These are phyloP conservation scores for Patellifolia procumbens DNA, from an alignment of 179 eudicot genomes.

Conservation along the genomic window DNA sequence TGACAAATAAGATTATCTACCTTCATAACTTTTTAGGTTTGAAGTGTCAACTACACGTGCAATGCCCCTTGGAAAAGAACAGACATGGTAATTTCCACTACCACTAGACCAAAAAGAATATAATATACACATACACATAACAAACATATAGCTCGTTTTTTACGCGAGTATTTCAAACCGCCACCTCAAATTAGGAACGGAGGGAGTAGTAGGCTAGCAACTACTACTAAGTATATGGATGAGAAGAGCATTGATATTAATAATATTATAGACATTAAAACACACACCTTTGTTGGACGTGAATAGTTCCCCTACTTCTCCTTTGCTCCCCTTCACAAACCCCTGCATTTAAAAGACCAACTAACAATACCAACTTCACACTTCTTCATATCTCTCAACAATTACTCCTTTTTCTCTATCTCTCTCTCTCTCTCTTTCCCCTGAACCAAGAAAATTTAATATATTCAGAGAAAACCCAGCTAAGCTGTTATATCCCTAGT, in stretches of 20 bases:
- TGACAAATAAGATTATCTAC: too few species aligned
- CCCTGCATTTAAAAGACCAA: constrained; percentile 35
- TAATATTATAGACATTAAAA: not conserved
- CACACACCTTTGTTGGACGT: constrained; percentile 9
- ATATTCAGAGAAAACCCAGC: not conserved
- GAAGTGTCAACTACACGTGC: too few species aligned
- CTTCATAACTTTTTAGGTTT: too few species aligned
- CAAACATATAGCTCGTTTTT: too few species aligned
- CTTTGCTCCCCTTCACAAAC: not conserved
- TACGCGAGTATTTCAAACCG: too few species aligned
- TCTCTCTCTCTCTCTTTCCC: constrained; percentile 1
- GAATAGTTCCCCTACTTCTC: not conserved
- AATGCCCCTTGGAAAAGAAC: too few species aligned
- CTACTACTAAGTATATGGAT: not conserved
- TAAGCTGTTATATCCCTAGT: too few species aligned
- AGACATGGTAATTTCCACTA: too few species aligned
- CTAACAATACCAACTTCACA: constrained; percentile 39
- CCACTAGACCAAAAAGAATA: too few species aligned
- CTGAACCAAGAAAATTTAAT: not conserved
- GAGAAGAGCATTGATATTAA: constrained; percentile 16
- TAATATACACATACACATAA: too few species aligned
- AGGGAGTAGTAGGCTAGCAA: too few species aligned
- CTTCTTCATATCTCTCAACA: constrained; percentile 24
- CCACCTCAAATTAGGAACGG: too few species aligned
- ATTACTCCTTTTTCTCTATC: constrained; percentile 1